Evolutionary conservation across 306 rosid species (phyloP).

Genomic region (Coriaria nepalensis): DNA sequence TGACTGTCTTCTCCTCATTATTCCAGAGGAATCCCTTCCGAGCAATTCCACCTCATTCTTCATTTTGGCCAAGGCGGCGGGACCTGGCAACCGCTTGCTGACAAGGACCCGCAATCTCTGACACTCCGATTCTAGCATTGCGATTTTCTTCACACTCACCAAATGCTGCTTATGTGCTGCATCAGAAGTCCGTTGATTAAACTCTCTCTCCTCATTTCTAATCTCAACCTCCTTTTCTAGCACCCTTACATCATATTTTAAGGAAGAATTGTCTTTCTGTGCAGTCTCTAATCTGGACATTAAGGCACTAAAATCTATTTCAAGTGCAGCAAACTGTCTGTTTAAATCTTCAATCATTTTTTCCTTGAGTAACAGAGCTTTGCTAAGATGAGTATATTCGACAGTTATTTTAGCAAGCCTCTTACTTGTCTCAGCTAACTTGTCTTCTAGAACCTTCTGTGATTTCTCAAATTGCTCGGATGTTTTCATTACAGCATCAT

Average conservation of each 20-base stretch:
- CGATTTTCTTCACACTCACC: conserved; percentile 58
- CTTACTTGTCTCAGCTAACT: conserved; percentile 42
- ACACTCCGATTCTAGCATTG: conserved; percentile 84
- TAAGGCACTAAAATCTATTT: conserved; percentile 40
- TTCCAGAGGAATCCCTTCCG: conserved; percentile 41
- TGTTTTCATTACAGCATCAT: conserved; percentile 55
- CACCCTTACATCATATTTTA: conserved; percentile 64
- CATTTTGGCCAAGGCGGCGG: conserved; percentile 78
- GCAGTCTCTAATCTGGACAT: conserved; percentile 50
- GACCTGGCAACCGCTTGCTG: conserved; percentile 80
- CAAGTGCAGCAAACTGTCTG: conserved; percentile 39
- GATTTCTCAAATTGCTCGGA: conserved; percentile 58
- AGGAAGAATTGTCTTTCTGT: conserved; percentile 50
- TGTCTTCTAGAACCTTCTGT: conserved; percentile 39
- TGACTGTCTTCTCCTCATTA: conserved; percentile 37
- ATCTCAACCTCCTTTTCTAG: conserved; percentile 88
- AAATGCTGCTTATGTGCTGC: conserved; percentile 68
- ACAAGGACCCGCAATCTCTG: conserved; percentile 76
- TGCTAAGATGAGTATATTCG: conserved; percentile 51
- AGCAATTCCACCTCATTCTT: conserved; percentile 72
- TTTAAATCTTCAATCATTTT: conserved; percentile 52
- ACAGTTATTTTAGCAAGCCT: conserved; percentile 42
- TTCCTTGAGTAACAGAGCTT: conserved; percentile 48
- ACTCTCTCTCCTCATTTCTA: conserved; percentile 87
- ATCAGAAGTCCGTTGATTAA: conserved; percentile 53